Evolutionary conservation across 345 rosid species (phyloP), one percentile per base, ranked within the genome.

Genomic region (Jatropha curcas): DNA sequence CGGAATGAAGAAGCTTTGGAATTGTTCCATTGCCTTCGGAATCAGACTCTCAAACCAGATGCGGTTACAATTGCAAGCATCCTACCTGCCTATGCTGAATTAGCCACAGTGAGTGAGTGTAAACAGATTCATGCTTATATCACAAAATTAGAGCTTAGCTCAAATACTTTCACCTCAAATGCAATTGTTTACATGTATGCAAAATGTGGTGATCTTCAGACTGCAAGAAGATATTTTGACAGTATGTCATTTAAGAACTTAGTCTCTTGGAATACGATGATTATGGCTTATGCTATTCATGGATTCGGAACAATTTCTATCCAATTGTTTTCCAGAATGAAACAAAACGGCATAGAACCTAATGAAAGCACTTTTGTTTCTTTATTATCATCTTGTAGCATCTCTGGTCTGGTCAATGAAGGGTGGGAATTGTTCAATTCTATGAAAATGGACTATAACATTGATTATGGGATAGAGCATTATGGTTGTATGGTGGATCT

Each of bases 401-500:
- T 83, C 73, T 86, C 89, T 13, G 98, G 97, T 65, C 61, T 88
- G 84, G 66, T 87, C n/a, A 74, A 88, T 57, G 81, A 90, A 82
- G 97, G 97, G 27, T 93, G 92, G 94, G 73, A 77, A 16, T 83
- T 77, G 78, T 91, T 90, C 33, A 68, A 81, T 68, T 84, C 76
- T 30, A 91, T 93, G 97, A 86, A 76, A 77, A 72, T 60, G 45
- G 86, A 86, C 24, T 87, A 89, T 19, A 81, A 80, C 17, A 93
- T 93, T 56, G 88, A 85, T 68, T 92, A 92, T 20, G 90, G 87
- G 51, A 82, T 91, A 35, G 97, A 88, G 80, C 98, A 89, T 78
- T 89, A 74, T 25, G 88, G 86, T 10, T 93, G 90, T 72, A 84
- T 93, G 87, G 69, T 93, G 12, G 98, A 93, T 89, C 86, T 93